Percentiles rank a stretch among this genome's conserved stretches.
Evolutionary conservation across 2,329 filamentous ascomycete species (phyloP).

Genomic region (Lanzia echinophila): DNA sequence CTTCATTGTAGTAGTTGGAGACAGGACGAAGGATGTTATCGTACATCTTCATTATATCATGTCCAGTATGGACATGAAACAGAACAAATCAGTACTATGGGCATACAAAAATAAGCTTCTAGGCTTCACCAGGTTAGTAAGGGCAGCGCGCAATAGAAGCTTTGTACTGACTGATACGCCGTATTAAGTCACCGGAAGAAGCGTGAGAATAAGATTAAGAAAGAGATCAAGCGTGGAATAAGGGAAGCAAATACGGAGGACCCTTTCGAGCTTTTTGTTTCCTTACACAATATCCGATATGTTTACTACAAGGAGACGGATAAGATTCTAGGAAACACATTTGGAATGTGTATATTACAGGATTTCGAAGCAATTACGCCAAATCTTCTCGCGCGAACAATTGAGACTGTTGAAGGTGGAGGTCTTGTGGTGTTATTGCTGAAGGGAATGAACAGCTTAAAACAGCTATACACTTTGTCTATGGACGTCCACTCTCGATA

Average conservation of each 20-base stretch:
- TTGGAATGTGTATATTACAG: constrained; percentile 96
- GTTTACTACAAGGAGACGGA: constrained; percentile 99
- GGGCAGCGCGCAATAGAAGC: constrained; percentile 9
- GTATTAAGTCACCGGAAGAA: constrained; percentile 81
- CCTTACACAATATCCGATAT: constrained; percentile 94
- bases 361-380: constrained; percentile 97
- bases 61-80: constrained; percentile 80
- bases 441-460: constrained; percentile 94
- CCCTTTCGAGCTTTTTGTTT: constrained; percentile 95
- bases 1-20: constrained; percentile 95
- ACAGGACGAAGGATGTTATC: constrained; percentile 92
- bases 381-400: constrained; percentile 88
- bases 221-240: constrained; percentile 91
- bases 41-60: constrained; percentile 93
- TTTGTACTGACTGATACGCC: constrained; percentile 7
- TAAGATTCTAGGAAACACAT: constrained; percentile 96
- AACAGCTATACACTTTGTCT: constrained; percentile 91
- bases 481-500: constrained; percentile 99
- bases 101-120: constrained; percentile 97
- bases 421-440: constrained; percentile 83
- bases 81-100: constrained; percentile 96
- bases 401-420: constrained; percentile 96
- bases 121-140: constrained; percentile 68
- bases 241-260: constrained; percentile 90
- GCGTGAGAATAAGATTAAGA: constrained; percentile 96